Base-by-base conservation (phyloP, 2,329 filamentous ascomycete species). In the Bertia moriformis region DNA sequence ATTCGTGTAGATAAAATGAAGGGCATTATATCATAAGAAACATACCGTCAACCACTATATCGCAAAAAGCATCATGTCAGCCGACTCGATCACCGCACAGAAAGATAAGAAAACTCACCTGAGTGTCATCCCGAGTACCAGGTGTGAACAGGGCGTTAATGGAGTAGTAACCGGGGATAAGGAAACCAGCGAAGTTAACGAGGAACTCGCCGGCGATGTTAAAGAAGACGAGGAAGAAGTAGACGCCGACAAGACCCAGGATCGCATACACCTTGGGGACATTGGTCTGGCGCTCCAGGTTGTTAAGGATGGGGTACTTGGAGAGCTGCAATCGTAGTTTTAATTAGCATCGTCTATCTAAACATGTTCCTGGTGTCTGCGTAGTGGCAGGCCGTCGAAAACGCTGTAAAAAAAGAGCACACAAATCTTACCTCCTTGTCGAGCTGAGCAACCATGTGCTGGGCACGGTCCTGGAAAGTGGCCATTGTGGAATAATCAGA, bases 151-250 rank as follows among this genome's bases (percentile, higher is more conserved):
- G 59, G 22, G 75, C 75, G 47, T 71, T 61, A 40, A 80, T 63
- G 18, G 74, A 79, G 59, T 79, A 80, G 63, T 79, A 80, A 46
- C 68, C 72, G 37, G 75, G 75, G 44, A 80, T 61, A 46, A 74
- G 54, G 56, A 80, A 80, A 44, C 75, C 75, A 44, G 73, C 73
- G 51, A 75, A 66, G 61, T 80, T 80, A 54, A 78, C 73, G 42
- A 80, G 67, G 59, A 80, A 78, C 52, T 73, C 70, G 58, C 75
- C 75, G 44, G 70, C 75, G 47, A 80, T 78, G 65, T 80, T 80
- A 65, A 80, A 80, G 64, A 80, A 80, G 59, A 80, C 66, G 40
- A 79, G 63, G 69, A 79, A 78, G 63, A 78, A 77, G 66, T 80
- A 80, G 44, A 79, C 63, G 42, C 71, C 73, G 46, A 63, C 70